phyloP scores from a whole-genome alignment of 495 filamentous ascomycete genomes.

The Penicillium fimorum region DNA sequence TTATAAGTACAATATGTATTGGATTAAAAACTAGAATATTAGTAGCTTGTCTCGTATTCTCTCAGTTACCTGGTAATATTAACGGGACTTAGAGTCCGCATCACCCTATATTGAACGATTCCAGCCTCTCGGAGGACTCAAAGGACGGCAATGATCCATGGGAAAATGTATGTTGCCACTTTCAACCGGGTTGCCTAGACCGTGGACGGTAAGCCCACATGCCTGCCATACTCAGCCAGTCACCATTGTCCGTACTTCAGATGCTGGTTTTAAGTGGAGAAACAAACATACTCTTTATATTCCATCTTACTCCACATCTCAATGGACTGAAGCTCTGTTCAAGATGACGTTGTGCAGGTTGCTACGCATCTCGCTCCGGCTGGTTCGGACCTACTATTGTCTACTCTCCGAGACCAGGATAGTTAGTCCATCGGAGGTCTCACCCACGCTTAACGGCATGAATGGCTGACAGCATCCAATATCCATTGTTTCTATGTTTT shows the following conservation, averaged over 20 bases:
- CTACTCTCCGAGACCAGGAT: conserved; percentile 9
- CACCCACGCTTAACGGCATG: conserved; percentile 15
- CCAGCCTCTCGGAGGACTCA: conserved; percentile 1
- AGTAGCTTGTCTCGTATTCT: not conserved
- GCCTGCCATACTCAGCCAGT: conserved; percentile 4
- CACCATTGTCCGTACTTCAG: conserved; percentile 1
- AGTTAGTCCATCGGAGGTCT: conserved; percentile 6
- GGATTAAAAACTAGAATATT: not conserved
- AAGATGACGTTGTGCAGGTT: conserved; percentile 25
- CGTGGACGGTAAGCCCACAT: not conserved
- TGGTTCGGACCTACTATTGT: conserved; percentile 19
- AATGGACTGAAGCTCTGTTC: conserved; percentile 11
- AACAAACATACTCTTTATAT: conserved; percentile 6
- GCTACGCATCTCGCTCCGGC: conserved; percentile 21
- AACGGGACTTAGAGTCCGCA: not conserved
- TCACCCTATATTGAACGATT: not conserved
- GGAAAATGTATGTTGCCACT: conserved; percentile 4
- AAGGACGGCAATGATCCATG: not conserved
- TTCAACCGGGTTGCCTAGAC: not conserved
- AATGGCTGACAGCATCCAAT: conserved; percentile 4
- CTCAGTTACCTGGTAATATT: not conserved
- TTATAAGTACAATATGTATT: not conserved
- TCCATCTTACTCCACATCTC: conserved; percentile 22
- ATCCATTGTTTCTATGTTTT: conserved; percentile 15
- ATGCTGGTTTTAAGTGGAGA: conserved; percentile 11